Percentiles rank a stretch among this genome's conserved stretches.
Conservation (phyloP, 208 protist genomes). For the Kentomonas sorsogonicus region DNA sequence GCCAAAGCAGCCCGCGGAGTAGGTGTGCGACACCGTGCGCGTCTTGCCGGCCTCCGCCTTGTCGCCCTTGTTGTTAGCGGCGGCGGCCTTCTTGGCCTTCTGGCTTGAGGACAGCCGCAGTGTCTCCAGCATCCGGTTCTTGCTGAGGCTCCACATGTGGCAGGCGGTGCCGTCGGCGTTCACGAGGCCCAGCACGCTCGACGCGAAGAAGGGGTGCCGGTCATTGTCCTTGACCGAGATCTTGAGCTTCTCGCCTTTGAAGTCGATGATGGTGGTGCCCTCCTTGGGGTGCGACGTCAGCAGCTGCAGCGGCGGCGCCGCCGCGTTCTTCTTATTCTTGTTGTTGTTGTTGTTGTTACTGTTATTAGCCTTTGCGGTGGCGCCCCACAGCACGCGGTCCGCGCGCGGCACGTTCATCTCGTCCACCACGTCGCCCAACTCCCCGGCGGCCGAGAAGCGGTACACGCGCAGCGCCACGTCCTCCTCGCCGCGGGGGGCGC, state of each 20-base stretch:
- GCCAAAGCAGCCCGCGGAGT: conserved; percentile 53
- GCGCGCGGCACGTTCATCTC: not conserved
- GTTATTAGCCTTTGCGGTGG: not conserved
- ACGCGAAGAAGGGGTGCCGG: conserved; percentile 21
- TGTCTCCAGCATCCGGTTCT: conserved; percentile 30
- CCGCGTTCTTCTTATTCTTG: too few species aligned
- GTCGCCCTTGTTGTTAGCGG: too few species aligned
- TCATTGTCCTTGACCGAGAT: conserved; percentile 27
- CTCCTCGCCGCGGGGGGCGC: not conserved
- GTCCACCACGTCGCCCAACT: conserved; percentile 6
- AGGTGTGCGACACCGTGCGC: conserved; percentile 15
- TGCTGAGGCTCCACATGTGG: conserved; percentile 56
- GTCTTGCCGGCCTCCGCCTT: conserved; percentile 22
- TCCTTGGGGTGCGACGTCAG: conserved; percentile 19
- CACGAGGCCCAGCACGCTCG: conserved; percentile 29
- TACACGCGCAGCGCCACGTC: not conserved
- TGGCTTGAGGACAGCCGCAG: conserved; percentile 28
- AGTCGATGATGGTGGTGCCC: conserved; percentile 26
- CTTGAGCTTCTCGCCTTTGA: conserved; percentile 27
- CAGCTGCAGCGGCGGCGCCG: too few species aligned
- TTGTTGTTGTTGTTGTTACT: too few species aligned
- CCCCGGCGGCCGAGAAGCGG: not conserved
- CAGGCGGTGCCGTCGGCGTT: conserved; percentile 16
- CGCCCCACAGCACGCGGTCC: not conserved
- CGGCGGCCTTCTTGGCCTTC: too few species aligned